A percentile compares a stretch with the other conserved stretches of the same genome.
These are phyloP conservation scores for Gnomoniopsis smithogilvyi DNA, from an alignment of 2,329 filamentous ascomycete species.

Conservation along the genomic window DNA sequence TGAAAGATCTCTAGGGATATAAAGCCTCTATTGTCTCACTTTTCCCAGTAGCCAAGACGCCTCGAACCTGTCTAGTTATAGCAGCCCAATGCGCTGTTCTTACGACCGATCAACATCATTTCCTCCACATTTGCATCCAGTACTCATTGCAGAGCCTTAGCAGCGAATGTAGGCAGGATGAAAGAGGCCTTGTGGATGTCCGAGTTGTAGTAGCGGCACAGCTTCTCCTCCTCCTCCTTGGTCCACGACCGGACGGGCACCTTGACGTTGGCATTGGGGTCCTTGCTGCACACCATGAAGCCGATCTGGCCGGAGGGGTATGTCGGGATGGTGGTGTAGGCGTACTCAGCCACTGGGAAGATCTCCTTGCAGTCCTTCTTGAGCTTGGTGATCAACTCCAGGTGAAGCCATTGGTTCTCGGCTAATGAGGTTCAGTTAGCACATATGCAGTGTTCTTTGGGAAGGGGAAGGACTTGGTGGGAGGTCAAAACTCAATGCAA, in stretches of 20 bases:
- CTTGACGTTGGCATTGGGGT: constrained; percentile 76
- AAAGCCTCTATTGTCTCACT: not conserved
- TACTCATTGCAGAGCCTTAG: constrained; percentile 62
- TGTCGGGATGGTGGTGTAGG: constrained; percentile 98
- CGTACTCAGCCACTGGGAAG: constrained; percentile 97
- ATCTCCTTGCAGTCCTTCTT: constrained; percentile 97
- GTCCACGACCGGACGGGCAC: constrained; percentile 80
- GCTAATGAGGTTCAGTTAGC: constrained; percentile 49
- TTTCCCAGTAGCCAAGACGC: not conserved
- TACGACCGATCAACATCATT: not conserved
- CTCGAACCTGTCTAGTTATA: not conserved
- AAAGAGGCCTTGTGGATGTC: constrained; percentile 96
- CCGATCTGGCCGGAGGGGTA: constrained; percentile 99
- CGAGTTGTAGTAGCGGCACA: constrained; percentile 96
- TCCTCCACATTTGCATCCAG: not conserved
- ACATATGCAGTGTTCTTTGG: not conserved
- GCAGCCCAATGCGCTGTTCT: not conserved
- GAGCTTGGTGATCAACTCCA: constrained; percentile 87
- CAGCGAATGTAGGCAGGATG: constrained; percentile 88
- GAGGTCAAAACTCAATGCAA: not conserved
- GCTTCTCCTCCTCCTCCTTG: constrained; percentile 83
- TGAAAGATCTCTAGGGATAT: not conserved
- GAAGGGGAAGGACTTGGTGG: not conserved
- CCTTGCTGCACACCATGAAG: constrained; percentile 98
- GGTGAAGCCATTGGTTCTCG: constrained; percentile 99